These are phyloP conservation scores for Pogostemon cablin DNA, from an alignment of 257 asterid species.

Conservation along the genomic window DNA sequence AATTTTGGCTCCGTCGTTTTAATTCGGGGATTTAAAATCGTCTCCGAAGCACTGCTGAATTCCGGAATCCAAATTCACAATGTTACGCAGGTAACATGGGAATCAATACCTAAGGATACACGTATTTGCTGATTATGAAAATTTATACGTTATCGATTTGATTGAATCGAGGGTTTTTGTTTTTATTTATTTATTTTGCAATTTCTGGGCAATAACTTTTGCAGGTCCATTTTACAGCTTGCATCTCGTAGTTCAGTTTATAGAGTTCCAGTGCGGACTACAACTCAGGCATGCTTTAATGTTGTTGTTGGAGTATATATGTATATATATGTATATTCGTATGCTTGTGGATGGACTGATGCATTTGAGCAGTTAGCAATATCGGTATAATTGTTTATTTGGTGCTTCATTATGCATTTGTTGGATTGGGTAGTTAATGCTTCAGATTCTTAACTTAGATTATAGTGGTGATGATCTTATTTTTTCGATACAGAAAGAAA, in stretches of 20 bases:
- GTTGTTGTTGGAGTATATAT: not conserved
- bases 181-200: not conserved
- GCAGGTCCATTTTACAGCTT: conserved; percentile 75
- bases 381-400: not conserved
- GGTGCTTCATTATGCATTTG: conserved; percentile 24
- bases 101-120: not conserved
- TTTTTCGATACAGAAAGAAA: conserved; percentile 2
- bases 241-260: conserved; percentile 50
- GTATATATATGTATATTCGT: not conserved
- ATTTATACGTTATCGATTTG: conserved; percentile 15
- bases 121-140: not conserved
- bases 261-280: conserved; percentile 58
- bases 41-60: conserved; percentile 29
- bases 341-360: not conserved
- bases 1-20: conserved; percentile 15
- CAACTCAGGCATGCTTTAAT: conserved; percentile 58
- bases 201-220: conserved; percentile 25
- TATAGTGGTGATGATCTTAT: conserved; percentile 14
- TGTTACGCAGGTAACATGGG: conserved; percentile 50
- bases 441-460: conserved; percentile 30
- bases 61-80: conserved; percentile 34
- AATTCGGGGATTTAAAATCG: conserved; percentile 25
- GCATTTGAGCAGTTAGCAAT: conserved; percentile 21
- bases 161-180: conserved; percentile 33
- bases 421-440: conserved; percentile 8